phyloP scores from a whole-genome alignment of 2,329 filamentous ascomycete genomes.

The Zopfia rhizophila region DNA sequence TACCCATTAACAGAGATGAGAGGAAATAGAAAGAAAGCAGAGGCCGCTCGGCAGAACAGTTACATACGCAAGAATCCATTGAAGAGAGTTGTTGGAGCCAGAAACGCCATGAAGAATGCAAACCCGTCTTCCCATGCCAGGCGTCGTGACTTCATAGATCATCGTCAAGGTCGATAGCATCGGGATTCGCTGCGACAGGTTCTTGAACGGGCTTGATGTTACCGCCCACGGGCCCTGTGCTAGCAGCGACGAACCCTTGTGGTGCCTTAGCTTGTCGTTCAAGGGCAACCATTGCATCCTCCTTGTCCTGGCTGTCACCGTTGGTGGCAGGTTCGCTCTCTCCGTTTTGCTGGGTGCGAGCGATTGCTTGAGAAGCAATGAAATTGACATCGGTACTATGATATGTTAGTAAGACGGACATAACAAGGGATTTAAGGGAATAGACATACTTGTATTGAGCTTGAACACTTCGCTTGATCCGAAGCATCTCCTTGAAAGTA shows the following conservation, averaged over 20 bases:
- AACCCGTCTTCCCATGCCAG: slow-evolving; percentile 7
- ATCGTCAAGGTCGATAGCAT: slow-evolving; percentile 83
- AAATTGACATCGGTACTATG: slow-evolving; percentile 92
- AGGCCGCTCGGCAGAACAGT: slow-evolving; percentile 8
- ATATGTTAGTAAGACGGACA: slow-evolving; percentile 46
- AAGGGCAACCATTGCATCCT: slow-evolving; percentile 88
- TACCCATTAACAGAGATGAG: slow-evolving; percentile 17
- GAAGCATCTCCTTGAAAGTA: slow-evolving; percentile 98
- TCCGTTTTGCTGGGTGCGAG: slow-evolving; percentile 74
- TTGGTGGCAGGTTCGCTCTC: slow-evolving; percentile 56
- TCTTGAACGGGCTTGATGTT: slow-evolving; percentile 58
- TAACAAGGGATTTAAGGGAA: slow-evolving; percentile 4
- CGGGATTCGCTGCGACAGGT: slow-evolving; percentile 74
- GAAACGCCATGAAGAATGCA: slow-evolving; percentile 38
- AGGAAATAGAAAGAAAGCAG: slow-evolving; percentile 20
- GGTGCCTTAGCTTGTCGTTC: slow-evolving; percentile 90
- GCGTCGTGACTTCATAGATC: slow-evolving; percentile 47
- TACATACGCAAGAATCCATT: slow-evolving; percentile 21
- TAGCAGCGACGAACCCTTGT: slow-evolving; percentile 90
- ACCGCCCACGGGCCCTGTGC: slow-evolving; percentile 74
- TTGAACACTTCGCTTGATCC: slow-evolving; percentile 96
- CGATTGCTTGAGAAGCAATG: slow-evolving; percentile 94
- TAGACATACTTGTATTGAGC: slow-evolving; percentile 86
- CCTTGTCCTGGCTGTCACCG: slow-evolving; percentile 61
- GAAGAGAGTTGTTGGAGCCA: slow-evolving; percentile 15